Conservation (phyloP, 768 basidiomycete genomes). For the Lactifluus volemus region DNA sequence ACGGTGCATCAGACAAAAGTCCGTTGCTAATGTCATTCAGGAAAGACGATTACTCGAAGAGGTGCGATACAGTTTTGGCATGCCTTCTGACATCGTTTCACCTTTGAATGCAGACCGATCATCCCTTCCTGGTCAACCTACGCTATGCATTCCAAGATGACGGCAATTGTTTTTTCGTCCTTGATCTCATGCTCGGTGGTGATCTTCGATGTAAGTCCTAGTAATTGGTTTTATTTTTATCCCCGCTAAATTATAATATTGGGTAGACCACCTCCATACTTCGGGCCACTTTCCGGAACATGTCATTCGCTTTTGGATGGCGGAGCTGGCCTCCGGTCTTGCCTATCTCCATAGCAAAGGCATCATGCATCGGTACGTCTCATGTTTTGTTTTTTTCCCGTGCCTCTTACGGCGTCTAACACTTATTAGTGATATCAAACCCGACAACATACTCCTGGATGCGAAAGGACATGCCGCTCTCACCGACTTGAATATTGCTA, state of each 20-base stretch:
- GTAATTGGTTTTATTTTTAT: background rate
- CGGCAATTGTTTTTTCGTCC: conserved; percentile 94
- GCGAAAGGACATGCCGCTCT: conserved; percentile 91
- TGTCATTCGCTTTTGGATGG: conserved; percentile 77
- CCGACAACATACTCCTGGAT: conserved; percentile 94
- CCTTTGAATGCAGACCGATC: conserved; percentile 55
- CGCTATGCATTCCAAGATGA: conserved; percentile 98
- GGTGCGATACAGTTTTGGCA: conserved; percentile 24
- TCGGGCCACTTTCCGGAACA: conserved; percentile 57
- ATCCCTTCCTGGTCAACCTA: conserved; percentile 82
- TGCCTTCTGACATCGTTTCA: background rate
- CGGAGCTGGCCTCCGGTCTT: conserved; percentile 77
- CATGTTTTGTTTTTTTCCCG: conserved; percentile 7
- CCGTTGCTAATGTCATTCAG: conserved; percentile 45
- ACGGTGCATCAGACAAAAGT: conserved; percentile 42
- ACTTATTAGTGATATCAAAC: conserved; percentile 78
- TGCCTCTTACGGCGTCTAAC: conserved; percentile 9
- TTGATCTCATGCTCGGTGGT: conserved; percentile 94
- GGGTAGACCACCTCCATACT: conserved; percentile 76
- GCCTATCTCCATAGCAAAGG: conserved; percentile 85
- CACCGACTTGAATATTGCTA: conserved; percentile 98
- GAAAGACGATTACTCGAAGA: conserved; percentile 45
- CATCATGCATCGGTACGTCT: conserved; percentile 85
- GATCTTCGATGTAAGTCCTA: conserved; percentile 74
- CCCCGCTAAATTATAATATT: background rate